Percentiles rank a stretch among this genome's conserved stretches.
phyloP scores from a whole-genome alignment of 345 rosid genomes.

The Rhizophora mangle region DNA sequence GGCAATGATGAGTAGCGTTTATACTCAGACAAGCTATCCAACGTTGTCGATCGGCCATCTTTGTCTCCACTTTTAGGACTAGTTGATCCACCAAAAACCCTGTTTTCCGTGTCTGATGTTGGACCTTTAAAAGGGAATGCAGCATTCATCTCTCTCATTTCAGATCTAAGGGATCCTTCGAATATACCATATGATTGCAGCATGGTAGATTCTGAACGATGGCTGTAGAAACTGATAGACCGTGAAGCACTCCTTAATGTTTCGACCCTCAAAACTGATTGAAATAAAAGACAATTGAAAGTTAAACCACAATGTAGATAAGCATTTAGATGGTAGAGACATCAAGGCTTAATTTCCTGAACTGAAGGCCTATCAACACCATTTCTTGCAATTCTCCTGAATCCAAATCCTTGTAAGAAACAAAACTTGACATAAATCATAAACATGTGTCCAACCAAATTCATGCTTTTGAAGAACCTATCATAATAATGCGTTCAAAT shows the following conservation, averaged over 20 bases:
- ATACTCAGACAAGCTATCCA: constrained; percentile 16
- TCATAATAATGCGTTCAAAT: no score
- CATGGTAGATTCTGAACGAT: constrained; percentile 29
- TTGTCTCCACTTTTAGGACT: constrained; percentile 29
- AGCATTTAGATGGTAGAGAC: background rate
- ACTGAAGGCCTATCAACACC: background rate
- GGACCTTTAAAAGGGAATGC: constrained; percentile 25
- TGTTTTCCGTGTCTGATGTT: constrained; percentile 30
- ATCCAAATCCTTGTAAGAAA: no score
- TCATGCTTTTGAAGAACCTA: no score
- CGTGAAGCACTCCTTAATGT: constrained; percentile 28
- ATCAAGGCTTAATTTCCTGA: background rate
- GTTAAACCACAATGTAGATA: background rate
- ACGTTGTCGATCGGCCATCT: constrained; percentile 17
- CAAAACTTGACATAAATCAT: no score
- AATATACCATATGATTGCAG: constrained; percentile 27
- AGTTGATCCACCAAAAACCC: constrained; percentile 18
- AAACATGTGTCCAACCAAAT: no score
- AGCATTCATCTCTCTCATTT: constrained; percentile 28
- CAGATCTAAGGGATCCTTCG: constrained; percentile 34
- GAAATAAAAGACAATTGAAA: constrained; percentile 3
- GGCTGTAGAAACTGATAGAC: constrained; percentile 41
- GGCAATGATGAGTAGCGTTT: constrained; percentile 5
- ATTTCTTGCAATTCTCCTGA: background rate
- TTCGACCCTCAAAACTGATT: constrained; percentile 21